Base-by-base conservation (phyloP, 495 filamentous ascomycete species). In the Aspergillus cristatus region DNA sequence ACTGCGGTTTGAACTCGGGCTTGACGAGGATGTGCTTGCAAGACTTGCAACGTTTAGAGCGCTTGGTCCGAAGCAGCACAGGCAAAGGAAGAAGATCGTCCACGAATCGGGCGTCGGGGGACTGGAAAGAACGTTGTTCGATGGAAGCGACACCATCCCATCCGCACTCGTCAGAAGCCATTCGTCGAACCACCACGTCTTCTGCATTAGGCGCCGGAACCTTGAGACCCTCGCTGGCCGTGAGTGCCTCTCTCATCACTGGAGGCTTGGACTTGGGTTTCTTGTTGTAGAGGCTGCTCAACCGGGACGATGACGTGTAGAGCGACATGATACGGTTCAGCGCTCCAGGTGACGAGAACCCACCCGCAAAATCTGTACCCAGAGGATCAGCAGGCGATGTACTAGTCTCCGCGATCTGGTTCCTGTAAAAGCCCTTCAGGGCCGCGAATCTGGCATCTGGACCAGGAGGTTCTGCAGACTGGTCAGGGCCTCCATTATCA, bases 1-100 rank as follows among this genome's bases (percentile, higher is more conserved):
- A 86, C 32, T 74, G 70, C 10, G 94, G 76, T 55, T 96, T 96
- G 42, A 76, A 71, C 62, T 98, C 93, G n/a, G 87, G 90, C 55
- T 91, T 91, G 35, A 82, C 82, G 53, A 98, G 81, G 60, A 96
- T 94, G 67, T 96, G 90, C 4, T 90, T 82, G 68, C 91, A 98
- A 8, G 78, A 74, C 43, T 81, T 76, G 62, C 91, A 98, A 33
- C 91, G 86, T 57, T 95, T 96, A 28, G 85, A 82, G 30, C 88
- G 84, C 55, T 94, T 95, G 0, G 88, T 94, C 36, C 86, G 81
- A 3, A 97, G 76, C 6, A 89, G 77, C 28, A 80, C 78, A 2
- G 84, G 79, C 16, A 84, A 70, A 7, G 91, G 91, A 18, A 85
- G 78, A 2, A 97, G 73, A 7, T 84, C 75, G 39, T 75, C 67